Evolutionary conservation across 1,284 basidiomycete genomes (phyloP), one percentile per base, ranked within the genome.

Genomic region (Lentinula novae-zelandiae): DNA sequence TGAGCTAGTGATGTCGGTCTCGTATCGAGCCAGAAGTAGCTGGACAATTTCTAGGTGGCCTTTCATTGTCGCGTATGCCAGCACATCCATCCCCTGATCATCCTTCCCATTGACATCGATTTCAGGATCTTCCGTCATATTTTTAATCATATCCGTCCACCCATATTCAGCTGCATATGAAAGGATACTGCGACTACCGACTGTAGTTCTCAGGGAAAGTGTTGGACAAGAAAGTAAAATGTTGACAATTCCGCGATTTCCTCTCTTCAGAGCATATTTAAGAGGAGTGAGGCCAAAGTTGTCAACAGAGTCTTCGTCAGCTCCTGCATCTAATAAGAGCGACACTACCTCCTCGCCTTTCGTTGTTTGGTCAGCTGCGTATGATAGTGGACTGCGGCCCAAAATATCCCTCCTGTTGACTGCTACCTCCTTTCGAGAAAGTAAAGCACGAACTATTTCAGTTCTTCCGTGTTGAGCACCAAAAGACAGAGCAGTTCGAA

Each of bases 101-200:
- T 46, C 40, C n/a, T 39, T 42, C 20, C 8, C 15, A 31, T 55
- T 56, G 10, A 46, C 8, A 55, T 60, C 40, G 13, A 60, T 48
- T 36, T 60, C 53, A 5, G 36, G 50, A 27, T 51, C 20, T 36
- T 17, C 22, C n/a, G 42, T 40, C n/a, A 53, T 10, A 15, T 36
- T 22, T 31, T 61, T 0, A 5, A 62, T 49, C n/a, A 61, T 27
- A 15, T 31, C 48, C 5, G 48, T 48, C 61, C 50, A 56, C 27
- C 60, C 60, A 10, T 49, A 38, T 9, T n/a, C 9, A n/a, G 59
- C 48, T 17, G 60, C 60, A 52, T 46, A 53, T 13, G 48, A 53
- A 13, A 62, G 50, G 12, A 58, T 46, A 17, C 38, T 61, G 22
- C 49, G 48, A 12, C 39, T 50, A 40, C 38, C 38, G 4, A 8